These are phyloP conservation scores for Inga oerstediana DNA, from an alignment of 306 rosid genomes.

Conservation along the genomic window DNA sequence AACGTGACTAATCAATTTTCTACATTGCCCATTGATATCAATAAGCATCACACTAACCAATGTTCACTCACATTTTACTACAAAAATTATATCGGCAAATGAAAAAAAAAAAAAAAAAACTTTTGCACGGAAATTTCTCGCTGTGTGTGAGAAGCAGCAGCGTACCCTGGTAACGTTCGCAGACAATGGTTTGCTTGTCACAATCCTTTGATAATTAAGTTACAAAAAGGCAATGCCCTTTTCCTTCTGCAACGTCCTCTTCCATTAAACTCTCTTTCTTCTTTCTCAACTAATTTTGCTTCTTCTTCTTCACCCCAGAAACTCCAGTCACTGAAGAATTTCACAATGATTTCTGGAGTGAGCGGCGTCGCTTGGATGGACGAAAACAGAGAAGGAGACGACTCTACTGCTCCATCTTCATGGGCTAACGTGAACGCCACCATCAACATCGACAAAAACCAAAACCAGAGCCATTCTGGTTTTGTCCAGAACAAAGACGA, in stretches of 20 bases:
- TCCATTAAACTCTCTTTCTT: slow-evolving; percentile 26
- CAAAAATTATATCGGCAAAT: neutral
- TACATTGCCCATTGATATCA: no score
- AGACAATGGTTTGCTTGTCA: slow-evolving; percentile 12
- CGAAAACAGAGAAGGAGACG: slow-evolving; percentile 44
- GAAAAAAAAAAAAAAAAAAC: neutral
- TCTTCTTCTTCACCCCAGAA: slow-evolving; percentile 8
- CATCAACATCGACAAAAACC: neutral
- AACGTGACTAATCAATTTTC: neutral
- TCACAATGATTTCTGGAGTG: slow-evolving; percentile 57
- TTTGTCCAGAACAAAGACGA: slow-evolving; percentile 38
- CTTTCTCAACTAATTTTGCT: neutral
- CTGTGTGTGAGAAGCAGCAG: slow-evolving; percentile 23
- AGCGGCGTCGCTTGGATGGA: slow-evolving; percentile 59
- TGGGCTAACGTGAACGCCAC: slow-evolving; percentile 44
- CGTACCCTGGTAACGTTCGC: slow-evolving; percentile 26
- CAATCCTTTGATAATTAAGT: slow-evolving; percentile 1
- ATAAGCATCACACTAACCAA: no score
- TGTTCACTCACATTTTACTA: no score
- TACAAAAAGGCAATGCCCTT: slow-evolving; percentile 39
- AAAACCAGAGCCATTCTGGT: slow-evolving; percentile 1
- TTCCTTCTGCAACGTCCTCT: slow-evolving; percentile 43
- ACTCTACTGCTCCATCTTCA: slow-evolving; percentile 43
- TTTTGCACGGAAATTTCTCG: neutral
- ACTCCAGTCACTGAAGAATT: neutral